Conservation (phyloP, 805 yeast genomes). For the Ogataea pini region DNA sequence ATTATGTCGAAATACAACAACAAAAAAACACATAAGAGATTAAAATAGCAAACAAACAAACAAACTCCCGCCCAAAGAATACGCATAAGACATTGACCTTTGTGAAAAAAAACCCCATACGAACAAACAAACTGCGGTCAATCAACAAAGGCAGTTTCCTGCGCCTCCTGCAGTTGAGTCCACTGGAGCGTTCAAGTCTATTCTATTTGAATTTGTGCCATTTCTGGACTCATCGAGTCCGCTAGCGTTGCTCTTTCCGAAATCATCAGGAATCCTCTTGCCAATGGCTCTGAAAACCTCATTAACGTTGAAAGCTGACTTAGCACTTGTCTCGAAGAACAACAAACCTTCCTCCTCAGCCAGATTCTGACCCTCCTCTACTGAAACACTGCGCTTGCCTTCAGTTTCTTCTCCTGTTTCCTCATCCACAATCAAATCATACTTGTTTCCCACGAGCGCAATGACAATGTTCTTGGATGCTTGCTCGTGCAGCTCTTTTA, state of each 20-base stretch:
- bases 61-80: slow-evolving; percentile 10
- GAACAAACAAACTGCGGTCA: not conserved
- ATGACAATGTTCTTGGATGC: slow-evolving; percentile 90
- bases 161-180: slow-evolving; percentile 22
- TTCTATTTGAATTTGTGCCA: slow-evolving; percentile 29
- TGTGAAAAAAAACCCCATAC: not conserved
- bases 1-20: not conserved
- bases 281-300: slow-evolving; percentile 92
- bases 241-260: slow-evolving; percentile 21
- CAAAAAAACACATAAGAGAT: not conserved
- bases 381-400: slow-evolving; percentile 70
- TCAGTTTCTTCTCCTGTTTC: slow-evolving; percentile 51
- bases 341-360: slow-evolving; percentile 90
- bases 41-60: slow-evolving; percentile 4
- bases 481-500: slow-evolving; percentile 91
- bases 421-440: slow-evolving; percentile 64
- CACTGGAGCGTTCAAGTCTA: slow-evolving; percentile 40
- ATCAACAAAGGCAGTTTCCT: slow-evolving; percentile 37
- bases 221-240: slow-evolving; percentile 17
- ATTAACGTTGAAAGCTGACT: slow-evolving; percentile 83
- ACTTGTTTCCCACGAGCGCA: slow-evolving; percentile 92
- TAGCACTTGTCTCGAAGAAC: slow-evolving; percentile 94
- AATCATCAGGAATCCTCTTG: slow-evolving; percentile 65
- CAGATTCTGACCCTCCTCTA: slow-evolving; percentile 80
- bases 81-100: not conserved